Evolutionary conservation across 1,284 basidiomycete species (phyloP), one percentile per base, ranked within the genome.

Genomic region (Spongispora temasekensis): DNA sequence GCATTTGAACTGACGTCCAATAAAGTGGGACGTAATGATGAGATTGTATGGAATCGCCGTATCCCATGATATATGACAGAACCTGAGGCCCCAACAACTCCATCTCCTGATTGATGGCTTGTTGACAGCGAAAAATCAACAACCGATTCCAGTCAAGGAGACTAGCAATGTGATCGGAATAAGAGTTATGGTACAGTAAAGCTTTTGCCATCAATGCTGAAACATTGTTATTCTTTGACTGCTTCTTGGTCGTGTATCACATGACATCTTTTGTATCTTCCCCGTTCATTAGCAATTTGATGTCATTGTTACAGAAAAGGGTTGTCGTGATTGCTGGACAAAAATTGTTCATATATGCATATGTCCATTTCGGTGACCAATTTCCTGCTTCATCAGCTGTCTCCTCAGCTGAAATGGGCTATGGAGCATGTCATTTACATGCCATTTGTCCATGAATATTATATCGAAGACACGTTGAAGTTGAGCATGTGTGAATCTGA

Each of bases 171-270:
- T n/a, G n/a, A n/a, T n/a, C n/a, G n/a, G n/a, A n/a, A n/a, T n/a
- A n/a, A n/a, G n/a, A n/a, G n/a, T n/a, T n/a, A n/a, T n/a, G n/a
- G n/a, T n/a, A 62, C 2, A 57, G 12, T 0, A 54, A 17, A 3
- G 37, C 5, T 4, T 57, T 55, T 2, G 58, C 35, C 55, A 62
- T 56, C 5, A 62, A 5, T 1, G 50, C 63, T 0, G 58, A 65
- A 0, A 57, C n/a, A 9, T 65, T 78, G 10, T 62, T 51, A 0
- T 58, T 64, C 3, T 60, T 57, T 0, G 57, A 30, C 51, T 77
- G 75, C 21, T 71, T 71, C 55, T 77, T 78, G 0, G 72, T 70
- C 1, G 66, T 64, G 48, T 78, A 78, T 21, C 58, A 72, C 7
- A 67, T 56, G 0, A 68, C 28, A 1, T 68, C 56, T 2, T 64